Base-by-base conservation (phyloP, 768 basidiomycete genomes). In the Antrodiella citrinella region DNA sequence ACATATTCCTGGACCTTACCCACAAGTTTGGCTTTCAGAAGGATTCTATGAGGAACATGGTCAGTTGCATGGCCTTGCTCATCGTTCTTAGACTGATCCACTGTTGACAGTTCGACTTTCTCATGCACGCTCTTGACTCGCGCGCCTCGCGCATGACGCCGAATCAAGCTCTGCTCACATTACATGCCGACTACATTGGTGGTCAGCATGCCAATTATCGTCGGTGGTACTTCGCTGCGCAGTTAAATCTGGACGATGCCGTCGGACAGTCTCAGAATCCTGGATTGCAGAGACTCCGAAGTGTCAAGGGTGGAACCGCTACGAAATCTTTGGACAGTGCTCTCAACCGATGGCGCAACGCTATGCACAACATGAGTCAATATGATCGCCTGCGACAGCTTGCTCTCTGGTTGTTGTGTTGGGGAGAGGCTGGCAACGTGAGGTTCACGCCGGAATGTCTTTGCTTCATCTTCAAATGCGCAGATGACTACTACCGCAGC, bases 401-500 rank as follows among this genome's bases (percentile, higher is more conserved):
- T 54, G 94, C 96, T 2, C 82, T 99, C 39, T 99, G 85, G 66
- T 78, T 99, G 47, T 78, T 99, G 42, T 96, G 93, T 65, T 99
- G 96, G 96, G 96, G 94, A 49, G 96, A 99, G 69, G 96, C 85
- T 0, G 94, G 92, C 48, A 96, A 98, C 62, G 89, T 99, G 45
- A 86, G 96, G 54, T 98, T 98, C 69, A 86, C 91, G 19, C 94
- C 96, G 10, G 96, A 99, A 64, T 91, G 88, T 59, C 71, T 99
- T 44, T 97, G 95, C 74, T 99, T 98, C 78, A 95, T 99, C 63
- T 98, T 98, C 84, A 99, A 99, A 70, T 99, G 96, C 62, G 96
- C 96, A 51, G 96, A 99, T 67, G 96, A 99, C 71, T 98, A 98
- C 66, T 99, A 99, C 68, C 89, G 96, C 52, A 92, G 90, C 52